Percentiles rank a stretch among this genome's conserved stretches.
These are phyloP conservation scores for Mycena pura DNA, from an alignment of 768 basidiomycete species.

Conservation along the genomic window DNA sequence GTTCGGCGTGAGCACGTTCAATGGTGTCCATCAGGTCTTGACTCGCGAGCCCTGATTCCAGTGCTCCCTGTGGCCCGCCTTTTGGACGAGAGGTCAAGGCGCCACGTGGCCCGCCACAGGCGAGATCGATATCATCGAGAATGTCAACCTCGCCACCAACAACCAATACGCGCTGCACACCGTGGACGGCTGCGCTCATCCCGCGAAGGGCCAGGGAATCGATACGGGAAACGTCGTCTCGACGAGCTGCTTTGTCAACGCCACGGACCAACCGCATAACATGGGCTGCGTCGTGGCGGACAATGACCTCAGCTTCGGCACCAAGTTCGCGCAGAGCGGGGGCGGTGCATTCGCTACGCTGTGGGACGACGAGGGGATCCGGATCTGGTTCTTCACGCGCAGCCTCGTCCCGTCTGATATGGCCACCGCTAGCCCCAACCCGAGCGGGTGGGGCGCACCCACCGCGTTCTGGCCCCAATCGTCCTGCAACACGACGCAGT, in stretches of 20 bases:
- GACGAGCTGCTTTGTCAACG: constrained; percentile 31
- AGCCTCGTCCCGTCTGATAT: constrained; percentile 65
- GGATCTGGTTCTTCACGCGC: constrained; percentile 51
- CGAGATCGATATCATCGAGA: constrained; percentile 67
- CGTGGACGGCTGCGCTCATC: constrained; percentile 45
- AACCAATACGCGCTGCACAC: constrained; percentile 69
- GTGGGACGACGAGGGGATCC: constrained; percentile 56
- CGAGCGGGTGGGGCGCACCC: constrained; percentile 62
- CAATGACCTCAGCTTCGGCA: constrained; percentile 30
- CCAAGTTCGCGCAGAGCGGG: constrained; percentile 40
- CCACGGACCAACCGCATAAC: not conserved
- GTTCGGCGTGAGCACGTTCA: constrained; percentile 16
- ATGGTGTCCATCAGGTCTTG: not conserved
- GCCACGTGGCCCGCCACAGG: constrained; percentile 48
- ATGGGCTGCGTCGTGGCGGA: constrained; percentile 38
- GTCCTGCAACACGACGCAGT: constrained; percentile 59
- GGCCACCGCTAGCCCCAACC: constrained; percentile 58
- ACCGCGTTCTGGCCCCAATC: constrained; percentile 63
- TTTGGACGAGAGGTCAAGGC: not conserved
- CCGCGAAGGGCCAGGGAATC: constrained; percentile 27
- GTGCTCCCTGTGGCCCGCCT: constrained; percentile 4
- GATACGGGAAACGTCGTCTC: constrained; percentile 18
- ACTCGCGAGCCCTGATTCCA: constrained; percentile 15
- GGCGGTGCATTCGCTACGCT: constrained; percentile 68
- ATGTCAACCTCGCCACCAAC: constrained; percentile 30